A percentile compares a stretch with the other conserved stretches of the same genome.
phyloP scores from a whole-genome alignment of 2,329 filamentous ascomycete genomes.

The Fonsecaea pugnacius region DNA sequence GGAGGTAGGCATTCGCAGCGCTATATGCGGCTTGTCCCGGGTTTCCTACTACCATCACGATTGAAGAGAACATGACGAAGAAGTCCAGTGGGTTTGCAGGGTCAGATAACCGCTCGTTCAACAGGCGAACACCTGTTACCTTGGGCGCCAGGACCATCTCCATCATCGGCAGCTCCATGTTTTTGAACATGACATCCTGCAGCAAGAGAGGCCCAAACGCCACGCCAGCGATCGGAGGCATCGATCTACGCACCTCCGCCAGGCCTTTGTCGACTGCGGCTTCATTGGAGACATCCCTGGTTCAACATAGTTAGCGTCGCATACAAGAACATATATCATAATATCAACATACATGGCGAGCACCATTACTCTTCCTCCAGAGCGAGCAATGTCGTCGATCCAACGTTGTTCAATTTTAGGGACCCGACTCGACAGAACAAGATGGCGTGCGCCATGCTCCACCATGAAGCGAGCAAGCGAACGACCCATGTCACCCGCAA shows the following conservation, averaged over 20 bases:
- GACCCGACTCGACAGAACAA: conserved; percentile 35
- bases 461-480: conserved; percentile 38
- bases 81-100: conserved; percentile 45
- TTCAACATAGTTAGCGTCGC: not conserved
- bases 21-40: conserved; percentile 45
- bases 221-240: conserved; percentile 4
- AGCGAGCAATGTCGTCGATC: conserved; percentile 12
- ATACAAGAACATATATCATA: not conserved
- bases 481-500: conserved; percentile 40
- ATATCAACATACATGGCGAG: not conserved
- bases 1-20: conserved; percentile 45
- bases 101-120: not conserved
- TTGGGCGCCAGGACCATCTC: conserved; percentile 44
- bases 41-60: conserved; percentile 43
- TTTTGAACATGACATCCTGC: conserved; percentile 33
- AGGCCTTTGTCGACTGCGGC: not conserved
- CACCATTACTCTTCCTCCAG: conserved; percentile 9
- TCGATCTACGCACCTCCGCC: not conserved
- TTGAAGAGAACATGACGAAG: conserved; percentile 50
- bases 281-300: not conserved
- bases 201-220: not conserved
- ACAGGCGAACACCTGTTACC: conserved; percentile 37
- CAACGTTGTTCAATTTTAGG: conserved; percentile 12
- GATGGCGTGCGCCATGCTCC: conserved; percentile 37
- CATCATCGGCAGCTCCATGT: conserved; percentile 44